Evolutionary conservation across 805 yeast genomes (phyloP).

Genomic region (Pichia exigua): DNA sequence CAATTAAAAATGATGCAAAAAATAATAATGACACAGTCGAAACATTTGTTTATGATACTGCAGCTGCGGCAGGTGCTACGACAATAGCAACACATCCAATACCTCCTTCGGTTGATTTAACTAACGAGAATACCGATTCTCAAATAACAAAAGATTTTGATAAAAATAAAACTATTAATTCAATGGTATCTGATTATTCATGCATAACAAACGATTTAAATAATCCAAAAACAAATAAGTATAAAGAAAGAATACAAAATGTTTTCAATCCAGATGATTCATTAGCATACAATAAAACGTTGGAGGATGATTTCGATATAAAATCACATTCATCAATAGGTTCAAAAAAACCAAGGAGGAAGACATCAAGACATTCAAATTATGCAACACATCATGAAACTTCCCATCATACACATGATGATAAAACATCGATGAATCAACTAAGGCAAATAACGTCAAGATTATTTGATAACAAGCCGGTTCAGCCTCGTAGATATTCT

Average conservation of each 20-base stretch:
- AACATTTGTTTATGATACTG: conserved; percentile 84
- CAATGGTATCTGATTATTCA: conserved; percentile 5
- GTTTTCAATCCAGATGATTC: conserved; percentile 1
- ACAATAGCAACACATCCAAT: conserved; percentile 24
- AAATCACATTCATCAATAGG: conserved; percentile 16
- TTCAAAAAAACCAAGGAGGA: conserved; percentile 14
- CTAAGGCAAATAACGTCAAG: conserved; percentile 57
- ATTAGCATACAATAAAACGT: not conserved
- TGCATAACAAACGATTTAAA: not conserved
- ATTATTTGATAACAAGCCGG: conserved; percentile 64
- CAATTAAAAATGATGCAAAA: conserved; percentile 82
- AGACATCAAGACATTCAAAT: conserved; percentile 2
- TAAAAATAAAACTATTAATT: not conserved
- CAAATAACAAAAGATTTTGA: not conserved
- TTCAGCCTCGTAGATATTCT: conserved; percentile 64
- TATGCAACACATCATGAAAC: conserved; percentile 3
- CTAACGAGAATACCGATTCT: not conserved
- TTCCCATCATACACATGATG: not conserved
- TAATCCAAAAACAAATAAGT: not conserved
- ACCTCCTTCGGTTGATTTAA: conserved; percentile 3
- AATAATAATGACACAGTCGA: conserved; percentile 74
- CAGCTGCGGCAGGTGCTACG: not conserved
- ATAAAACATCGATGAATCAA: conserved; percentile 15
- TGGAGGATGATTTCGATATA: conserved; percentile 13
- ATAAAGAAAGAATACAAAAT: conserved; percentile 1